phyloP scores from a whole-genome alignment of 345 rosid species.

The Sonneratia alba region DNA sequence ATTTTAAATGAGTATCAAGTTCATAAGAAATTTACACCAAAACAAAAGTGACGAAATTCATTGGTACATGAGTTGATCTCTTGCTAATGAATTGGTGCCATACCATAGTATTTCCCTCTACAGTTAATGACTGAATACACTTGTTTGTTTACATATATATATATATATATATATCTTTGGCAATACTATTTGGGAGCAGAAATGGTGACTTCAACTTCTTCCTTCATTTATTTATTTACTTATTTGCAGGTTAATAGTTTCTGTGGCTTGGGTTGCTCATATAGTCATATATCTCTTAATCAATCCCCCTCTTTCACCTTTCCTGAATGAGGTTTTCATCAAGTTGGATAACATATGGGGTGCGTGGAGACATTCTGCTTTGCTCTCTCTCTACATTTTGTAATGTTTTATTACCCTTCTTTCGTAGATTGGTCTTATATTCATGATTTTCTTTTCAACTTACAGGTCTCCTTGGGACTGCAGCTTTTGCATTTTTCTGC shows the following conservation, averaged over 20 bases:
- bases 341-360: conserved; percentile 97
- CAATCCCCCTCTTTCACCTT: conserved; percentile 83
- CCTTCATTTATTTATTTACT: neutral
- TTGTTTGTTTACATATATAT: neutral
- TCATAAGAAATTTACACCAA: neutral
- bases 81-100: neutral
- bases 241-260: conserved; percentile 64
- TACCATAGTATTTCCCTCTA: neutral
- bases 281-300: conserved; percentile 74
- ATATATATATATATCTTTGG: neutral
- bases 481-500: conserved; percentile 94
- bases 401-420: neutral
- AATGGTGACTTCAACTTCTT: neutral
- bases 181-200: neutral
- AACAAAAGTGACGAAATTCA: neutral
- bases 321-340: conserved; percentile 90
- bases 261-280: conserved; percentile 95
- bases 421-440: conserved; percentile 6
- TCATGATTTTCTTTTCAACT: conserved; percentile 13
- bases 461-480: conserved; percentile 90
- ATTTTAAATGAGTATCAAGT: neutral
- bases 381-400: neutral
- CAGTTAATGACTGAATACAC: neutral
- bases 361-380: conserved; percentile 12
- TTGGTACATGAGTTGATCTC: neutral